Percentiles rank a stretch among this genome's conserved stretches.
phyloP scores from a whole-genome alignment of 306 rosid species.

The Macrotyloma uniflorum region DNA sequence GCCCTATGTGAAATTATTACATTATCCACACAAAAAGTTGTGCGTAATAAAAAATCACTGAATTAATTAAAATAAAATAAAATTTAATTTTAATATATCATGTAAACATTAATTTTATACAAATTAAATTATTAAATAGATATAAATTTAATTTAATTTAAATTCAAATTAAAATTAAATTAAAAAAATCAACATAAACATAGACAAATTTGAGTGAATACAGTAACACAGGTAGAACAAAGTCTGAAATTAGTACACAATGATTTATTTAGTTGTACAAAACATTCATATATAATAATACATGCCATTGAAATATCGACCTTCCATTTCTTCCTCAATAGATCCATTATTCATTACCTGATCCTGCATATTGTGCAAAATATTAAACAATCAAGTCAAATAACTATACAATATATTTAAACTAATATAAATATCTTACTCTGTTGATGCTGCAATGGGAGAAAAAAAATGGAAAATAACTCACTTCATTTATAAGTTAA shows the following conservation, averaged over 20 bases:
- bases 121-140: too few relatives aligned
- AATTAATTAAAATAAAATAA: too few relatives aligned
- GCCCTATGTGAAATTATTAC: too few relatives aligned
- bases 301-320: too few relatives aligned
- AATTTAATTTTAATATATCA: too few relatives aligned
- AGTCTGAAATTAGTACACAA: background rate
- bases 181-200: too few relatives aligned
- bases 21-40: too few relatives aligned
- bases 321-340: background rate
- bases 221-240: background rate
- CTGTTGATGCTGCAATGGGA: background rate
- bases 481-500: too few relatives aligned
- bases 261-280: background rate
- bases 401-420: background rate
- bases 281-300: background rate
- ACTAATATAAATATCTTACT: background rate
- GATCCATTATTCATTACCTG: background rate
- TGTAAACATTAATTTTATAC: too few relatives aligned
- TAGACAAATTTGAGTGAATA: background rate
- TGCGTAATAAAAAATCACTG: too few relatives aligned
- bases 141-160: too few relatives aligned
- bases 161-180: too few relatives aligned
- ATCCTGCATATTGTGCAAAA: background rate
- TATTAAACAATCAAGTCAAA: background rate
- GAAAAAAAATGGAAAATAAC: background rate